phyloP scores from a whole-genome alignment of 805 yeast species.

The Pichia nanzhaoensis region DNA sequence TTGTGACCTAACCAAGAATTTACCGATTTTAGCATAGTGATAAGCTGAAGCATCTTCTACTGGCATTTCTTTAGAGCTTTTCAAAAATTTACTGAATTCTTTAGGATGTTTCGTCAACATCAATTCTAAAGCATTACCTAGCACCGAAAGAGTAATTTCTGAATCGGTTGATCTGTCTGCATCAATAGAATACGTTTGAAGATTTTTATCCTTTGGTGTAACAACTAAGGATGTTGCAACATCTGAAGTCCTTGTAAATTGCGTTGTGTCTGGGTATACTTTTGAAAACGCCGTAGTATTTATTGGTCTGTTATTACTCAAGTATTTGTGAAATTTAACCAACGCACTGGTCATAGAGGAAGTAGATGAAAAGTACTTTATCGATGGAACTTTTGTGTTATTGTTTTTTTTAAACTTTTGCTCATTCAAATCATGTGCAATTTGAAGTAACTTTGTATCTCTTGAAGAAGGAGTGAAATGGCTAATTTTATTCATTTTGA shows the following conservation, averaged over 20 bases:
- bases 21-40: constrained; percentile 65
- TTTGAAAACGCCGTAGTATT: constrained; percentile 40
- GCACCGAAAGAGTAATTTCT: constrained; percentile 59
- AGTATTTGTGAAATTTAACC: constrained; percentile 63
- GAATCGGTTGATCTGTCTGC: constrained; percentile 60
- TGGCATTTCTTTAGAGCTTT: constrained; percentile 10
- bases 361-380: constrained; percentile 67
- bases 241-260: constrained; percentile 37
- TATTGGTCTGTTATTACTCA: constrained; percentile 57
- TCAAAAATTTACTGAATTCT: constrained; percentile 39
- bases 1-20: constrained; percentile 81
- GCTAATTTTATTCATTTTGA: constrained; percentile 52
- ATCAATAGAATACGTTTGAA: constrained; percentile 52
- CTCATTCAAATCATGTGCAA: constrained; percentile 33
- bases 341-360: constrained; percentile 79
- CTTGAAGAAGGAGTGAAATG: constrained; percentile 59
- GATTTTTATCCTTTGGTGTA: constrained; percentile 29
- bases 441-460: constrained; percentile 45
- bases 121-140: constrained; percentile 78
- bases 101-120: constrained; percentile 55
- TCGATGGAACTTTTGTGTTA: constrained; percentile 4
- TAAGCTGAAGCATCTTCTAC: constrained; percentile 32
- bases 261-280: constrained; percentile 33
- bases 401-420: not conserved
- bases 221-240: constrained; percentile 55